Conservation (phyloP, 192 early-diverging fungal genomes). For the Mortierella claussenii region DNA sequence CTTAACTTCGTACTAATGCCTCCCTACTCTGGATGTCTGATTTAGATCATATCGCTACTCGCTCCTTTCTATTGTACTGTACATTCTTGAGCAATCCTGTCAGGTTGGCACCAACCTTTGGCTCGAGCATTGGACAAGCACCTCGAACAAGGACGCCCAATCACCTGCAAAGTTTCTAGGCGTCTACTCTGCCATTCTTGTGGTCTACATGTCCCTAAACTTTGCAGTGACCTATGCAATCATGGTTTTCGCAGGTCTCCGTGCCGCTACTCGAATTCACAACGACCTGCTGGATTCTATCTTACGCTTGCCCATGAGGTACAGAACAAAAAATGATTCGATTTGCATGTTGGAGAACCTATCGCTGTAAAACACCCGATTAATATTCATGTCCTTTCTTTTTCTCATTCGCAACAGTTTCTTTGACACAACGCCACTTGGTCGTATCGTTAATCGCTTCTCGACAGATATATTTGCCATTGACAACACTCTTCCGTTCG, state of each 20-base stretch:
- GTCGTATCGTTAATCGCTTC: conserved; percentile 90
- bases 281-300: conserved; percentile 9
- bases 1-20: no score
- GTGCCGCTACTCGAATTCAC: conserved; percentile 19
- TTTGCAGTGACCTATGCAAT: conserved; percentile 68
- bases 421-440: conserved; percentile 38
- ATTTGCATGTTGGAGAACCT: no score
- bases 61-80: conserved; percentile 62
- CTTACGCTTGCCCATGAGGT: conserved; percentile 27
- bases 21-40: no score
- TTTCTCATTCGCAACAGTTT: conserved; percentile 3
- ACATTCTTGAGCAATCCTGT: conserved; percentile 60
- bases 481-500: conserved; percentile 71
- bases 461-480: conserved; percentile 86
- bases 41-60: conserved; percentile 59
- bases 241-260: conserved; percentile 65
- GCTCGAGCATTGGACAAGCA: conserved; percentile 54
- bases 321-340: neutral
- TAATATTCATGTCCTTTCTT: no score
- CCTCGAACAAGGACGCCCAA: neutral
- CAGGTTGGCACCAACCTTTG: conserved; percentile 72
- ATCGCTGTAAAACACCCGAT: no score
- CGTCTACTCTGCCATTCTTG: conserved; percentile 80
- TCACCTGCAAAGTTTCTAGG: conserved; percentile 62
- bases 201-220: conserved; percentile 62